phyloP scores from a whole-genome alignment of 163 green algal genomes.

The Coccomyxa subellipsoidea region DNA sequence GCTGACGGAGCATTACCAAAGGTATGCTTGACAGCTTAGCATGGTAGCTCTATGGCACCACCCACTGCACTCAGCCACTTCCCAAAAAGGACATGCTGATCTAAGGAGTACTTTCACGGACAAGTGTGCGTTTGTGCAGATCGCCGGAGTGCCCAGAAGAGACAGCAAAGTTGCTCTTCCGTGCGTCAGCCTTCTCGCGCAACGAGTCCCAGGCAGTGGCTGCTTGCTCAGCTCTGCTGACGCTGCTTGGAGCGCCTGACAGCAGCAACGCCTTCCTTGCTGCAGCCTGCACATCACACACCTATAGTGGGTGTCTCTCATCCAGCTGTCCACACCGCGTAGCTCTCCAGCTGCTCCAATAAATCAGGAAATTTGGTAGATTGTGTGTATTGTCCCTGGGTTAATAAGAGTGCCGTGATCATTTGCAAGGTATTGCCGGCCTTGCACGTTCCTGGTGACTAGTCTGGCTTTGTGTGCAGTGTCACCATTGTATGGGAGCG shows the following conservation, averaged over 20 bases:
- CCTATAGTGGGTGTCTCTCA: background rate
- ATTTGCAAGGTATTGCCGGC: no score
- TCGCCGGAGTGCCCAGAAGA: background rate
- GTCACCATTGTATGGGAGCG: background rate
- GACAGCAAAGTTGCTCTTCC: background rate
- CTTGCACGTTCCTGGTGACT: no score
- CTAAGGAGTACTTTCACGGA: no score
- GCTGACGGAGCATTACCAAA: background rate
- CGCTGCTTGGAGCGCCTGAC: background rate
- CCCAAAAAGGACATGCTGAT: no score
- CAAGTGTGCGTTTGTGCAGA: background rate
- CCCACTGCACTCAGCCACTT: no score
- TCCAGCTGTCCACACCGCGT: background rate
- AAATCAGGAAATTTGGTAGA: no score
- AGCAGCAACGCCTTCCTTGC: background rate
- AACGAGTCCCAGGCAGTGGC: background rate
- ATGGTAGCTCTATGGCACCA: no score
- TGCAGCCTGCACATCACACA: background rate
- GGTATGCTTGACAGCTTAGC: no score
- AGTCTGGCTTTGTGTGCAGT: background rate
- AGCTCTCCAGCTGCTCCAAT: background rate
- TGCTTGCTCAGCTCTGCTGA: background rate
- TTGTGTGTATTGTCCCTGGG: no score
- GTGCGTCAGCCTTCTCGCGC: background rate
- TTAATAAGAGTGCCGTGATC: no score